Conservation (phyloP, 2,329 filamentous ascomycete genomes). For the Microsporum audouinii region DNA sequence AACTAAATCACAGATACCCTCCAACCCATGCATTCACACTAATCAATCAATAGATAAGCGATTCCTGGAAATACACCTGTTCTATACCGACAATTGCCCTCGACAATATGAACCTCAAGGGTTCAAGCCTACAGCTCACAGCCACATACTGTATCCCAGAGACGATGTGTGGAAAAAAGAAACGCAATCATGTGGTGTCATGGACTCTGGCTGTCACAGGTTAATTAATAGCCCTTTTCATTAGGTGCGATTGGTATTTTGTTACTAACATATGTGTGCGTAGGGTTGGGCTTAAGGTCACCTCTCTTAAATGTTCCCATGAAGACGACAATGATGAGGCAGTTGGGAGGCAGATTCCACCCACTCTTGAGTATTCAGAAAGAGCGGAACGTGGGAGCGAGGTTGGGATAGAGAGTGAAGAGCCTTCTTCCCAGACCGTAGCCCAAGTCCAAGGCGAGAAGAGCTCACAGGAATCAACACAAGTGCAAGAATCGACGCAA, state of each 20-base stretch:
- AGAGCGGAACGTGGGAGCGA: constrained; percentile 18
- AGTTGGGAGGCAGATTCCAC: constrained; percentile 17
- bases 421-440: background rate
- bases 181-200: constrained; percentile 23
- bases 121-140: constrained; percentile 24
- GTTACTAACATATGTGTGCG: constrained; percentile 10
- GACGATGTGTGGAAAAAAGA: constrained; percentile 30
- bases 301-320: constrained; percentile 24
- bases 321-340: constrained; percentile 16
- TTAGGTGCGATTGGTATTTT: background rate
- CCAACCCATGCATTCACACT: background rate
- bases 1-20: background rate
- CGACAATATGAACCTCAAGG: constrained; percentile 32
- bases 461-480: constrained; percentile 17
- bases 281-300: constrained; percentile 27
- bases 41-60: constrained; percentile 23
- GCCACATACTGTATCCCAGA: constrained; percentile 27
- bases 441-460: background rate
- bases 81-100: constrained; percentile 34
- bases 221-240: constrained; percentile 13
- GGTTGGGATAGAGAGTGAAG: constrained; percentile 17
- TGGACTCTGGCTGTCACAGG: constrained; percentile 33
- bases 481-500: constrained; percentile 20
- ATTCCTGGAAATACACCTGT: constrained; percentile 35
- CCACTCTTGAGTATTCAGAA: constrained; percentile 23